Evolutionary conservation across 2,329 filamentous ascomycete genomes (phyloP).

Genomic region (Colletotrichum chrysophilum): DNA sequence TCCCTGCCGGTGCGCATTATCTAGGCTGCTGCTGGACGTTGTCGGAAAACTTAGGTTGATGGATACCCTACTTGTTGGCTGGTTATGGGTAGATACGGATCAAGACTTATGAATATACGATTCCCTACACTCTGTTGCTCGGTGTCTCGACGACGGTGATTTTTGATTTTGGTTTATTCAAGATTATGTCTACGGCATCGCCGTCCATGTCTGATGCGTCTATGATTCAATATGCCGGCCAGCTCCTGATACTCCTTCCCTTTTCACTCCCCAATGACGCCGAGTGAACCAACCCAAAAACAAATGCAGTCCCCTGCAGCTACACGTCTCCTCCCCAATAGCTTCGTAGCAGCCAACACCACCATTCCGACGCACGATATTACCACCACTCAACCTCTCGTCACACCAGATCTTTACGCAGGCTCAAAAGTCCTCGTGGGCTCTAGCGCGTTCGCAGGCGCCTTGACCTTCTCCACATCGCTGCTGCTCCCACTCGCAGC

Average conservation of each 20-base stretch:
- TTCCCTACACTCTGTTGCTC: neutral
- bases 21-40: slow-evolving; percentile 21
- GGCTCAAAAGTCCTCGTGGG: slow-evolving; percentile 13
- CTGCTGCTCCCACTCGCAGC: slow-evolving; percentile 27
- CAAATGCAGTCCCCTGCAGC: neutral
- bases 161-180: neutral
- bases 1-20: slow-evolving; percentile 37
- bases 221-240: neutral
- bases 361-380: neutral
- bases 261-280: neutral
- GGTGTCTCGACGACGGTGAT: accelerated
- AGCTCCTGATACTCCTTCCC: neutral
- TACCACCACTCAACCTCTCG: accelerated
- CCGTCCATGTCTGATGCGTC: neutral
- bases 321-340: neutral
- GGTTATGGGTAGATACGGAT: neutral
- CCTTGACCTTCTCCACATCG: slow-evolving; percentile 43
- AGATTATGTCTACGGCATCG: neutral
- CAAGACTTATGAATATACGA: slow-evolving; percentile 14
- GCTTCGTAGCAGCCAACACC: neutral
- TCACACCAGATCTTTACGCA: neutral
- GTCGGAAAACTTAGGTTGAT: neutral
- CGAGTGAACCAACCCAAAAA: neutral
- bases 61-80: neutral
- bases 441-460: slow-evolving; percentile 21